Percentiles rank a stretch among this genome's conserved stretches.
These are phyloP conservation scores for Gamarada debralockiae DNA, from an alignment of 495 filamentous ascomycete genomes.

Conservation along the genomic window DNA sequence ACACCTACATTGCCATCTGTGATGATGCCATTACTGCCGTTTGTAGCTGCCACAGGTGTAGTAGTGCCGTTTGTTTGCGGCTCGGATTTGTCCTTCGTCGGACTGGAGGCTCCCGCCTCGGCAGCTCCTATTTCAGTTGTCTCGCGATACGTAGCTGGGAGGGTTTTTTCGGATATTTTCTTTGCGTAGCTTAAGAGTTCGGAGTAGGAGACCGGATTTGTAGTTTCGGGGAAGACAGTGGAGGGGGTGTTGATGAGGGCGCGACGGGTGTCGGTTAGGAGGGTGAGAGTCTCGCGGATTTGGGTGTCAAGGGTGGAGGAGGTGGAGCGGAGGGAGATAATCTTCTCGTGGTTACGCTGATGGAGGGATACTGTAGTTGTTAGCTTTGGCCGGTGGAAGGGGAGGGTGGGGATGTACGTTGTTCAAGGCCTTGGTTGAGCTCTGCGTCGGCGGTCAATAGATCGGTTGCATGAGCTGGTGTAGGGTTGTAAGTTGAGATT, in stretches of 20 bases:
- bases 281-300: constrained; percentile 54
- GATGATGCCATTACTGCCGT: constrained; percentile 5
- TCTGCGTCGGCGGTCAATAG: constrained; percentile 65
- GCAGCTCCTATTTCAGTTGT: constrained; percentile 20
- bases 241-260: constrained; percentile 58
- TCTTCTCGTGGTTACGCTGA: constrained; percentile 62
- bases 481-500: constrained; percentile 74
- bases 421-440: constrained; percentile 54
- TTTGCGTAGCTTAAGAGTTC: constrained; percentile 70
- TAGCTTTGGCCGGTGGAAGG: not conserved
- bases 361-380: constrained; percentile 53
- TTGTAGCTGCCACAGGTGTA: constrained; percentile 11
- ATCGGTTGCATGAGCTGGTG: constrained; percentile 54
- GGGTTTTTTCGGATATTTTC: constrained; percentile 68
- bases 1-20: not conserved
- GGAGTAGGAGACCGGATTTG: constrained; percentile 48
- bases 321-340: constrained; percentile 56
- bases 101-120: constrained; percentile 15
- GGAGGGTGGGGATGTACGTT: constrained; percentile 34
- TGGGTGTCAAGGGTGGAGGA: constrained; percentile 56
- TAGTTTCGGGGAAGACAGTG: constrained; percentile 39
- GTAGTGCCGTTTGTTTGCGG: constrained; percentile 22
- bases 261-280: constrained; percentile 61
- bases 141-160: constrained; percentile 53
- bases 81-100: constrained; percentile 20